Conservation (phyloP, 805 yeast species). For the Candida maltosa region DNA sequence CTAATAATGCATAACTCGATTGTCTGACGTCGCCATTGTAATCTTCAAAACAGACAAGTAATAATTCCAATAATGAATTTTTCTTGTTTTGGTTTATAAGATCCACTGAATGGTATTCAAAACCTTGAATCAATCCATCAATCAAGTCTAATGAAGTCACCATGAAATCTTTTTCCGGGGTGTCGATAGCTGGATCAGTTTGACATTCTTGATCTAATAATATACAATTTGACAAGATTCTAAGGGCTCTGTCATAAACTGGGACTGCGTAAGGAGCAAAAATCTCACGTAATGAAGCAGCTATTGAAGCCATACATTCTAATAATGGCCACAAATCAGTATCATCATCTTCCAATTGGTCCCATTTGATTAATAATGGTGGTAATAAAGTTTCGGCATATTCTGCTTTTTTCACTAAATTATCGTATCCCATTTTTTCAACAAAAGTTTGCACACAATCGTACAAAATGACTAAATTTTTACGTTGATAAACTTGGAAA, state of each 20-base stretch:
- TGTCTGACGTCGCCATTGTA: slow-evolving; percentile 87
- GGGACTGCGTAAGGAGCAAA: slow-evolving; percentile 89
- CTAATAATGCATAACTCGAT: slow-evolving; percentile 82
- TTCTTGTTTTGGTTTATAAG: slow-evolving; percentile 40
- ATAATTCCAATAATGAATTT: slow-evolving; percentile 50
- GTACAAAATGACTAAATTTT: slow-evolving; percentile 76
- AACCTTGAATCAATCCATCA: slow-evolving; percentile 91
- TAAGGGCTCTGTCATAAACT: slow-evolving; percentile 74
- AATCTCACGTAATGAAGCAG: slow-evolving; percentile 77
- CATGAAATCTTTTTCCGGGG: slow-evolving; percentile 87
- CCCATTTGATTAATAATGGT: slow-evolving; percentile 83
- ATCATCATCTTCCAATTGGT: slow-evolving; percentile 68
- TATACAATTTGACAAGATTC: slow-evolving; percentile 66
- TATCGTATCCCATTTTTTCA: slow-evolving; percentile 63
- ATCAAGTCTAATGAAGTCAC: slow-evolving; percentile 86
- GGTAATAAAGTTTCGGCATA: slow-evolving; percentile 68
- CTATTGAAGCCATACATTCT: slow-evolving; percentile 90
- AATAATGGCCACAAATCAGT: slow-evolving; percentile 85
- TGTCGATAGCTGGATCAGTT: slow-evolving; percentile 61
- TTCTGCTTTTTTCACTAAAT: slow-evolving; percentile 50
- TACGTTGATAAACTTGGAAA: slow-evolving; percentile 74
- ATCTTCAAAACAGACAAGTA: slow-evolving; percentile 72
- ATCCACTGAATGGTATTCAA: slow-evolving; percentile 60
- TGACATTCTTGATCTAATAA: slow-evolving; percentile 62
- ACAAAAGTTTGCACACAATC: slow-evolving; percentile 90